Percentiles rank a stretch among this genome's conserved stretches.
phyloP scores from a whole-genome alignment of 768 basidiomycete genomes.

The Epithele typhae region DNA sequence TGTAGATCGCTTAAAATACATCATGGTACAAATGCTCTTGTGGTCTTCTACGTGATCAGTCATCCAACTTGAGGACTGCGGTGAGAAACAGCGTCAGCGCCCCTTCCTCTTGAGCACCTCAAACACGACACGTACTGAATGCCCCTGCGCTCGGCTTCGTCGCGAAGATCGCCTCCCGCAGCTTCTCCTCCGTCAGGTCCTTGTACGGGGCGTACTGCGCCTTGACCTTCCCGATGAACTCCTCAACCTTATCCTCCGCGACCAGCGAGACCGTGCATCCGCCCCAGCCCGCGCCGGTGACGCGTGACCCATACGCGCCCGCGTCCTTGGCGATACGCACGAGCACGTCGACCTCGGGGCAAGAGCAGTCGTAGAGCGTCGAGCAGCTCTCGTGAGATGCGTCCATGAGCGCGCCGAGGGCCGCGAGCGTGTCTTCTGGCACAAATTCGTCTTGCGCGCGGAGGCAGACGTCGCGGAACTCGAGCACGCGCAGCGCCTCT shows the following conservation, averaged over 20 bases:
- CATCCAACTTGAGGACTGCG: too few relatives aligned
- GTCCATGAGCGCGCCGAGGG: conserved; percentile 73
- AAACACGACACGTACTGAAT: conserved; percentile 66
- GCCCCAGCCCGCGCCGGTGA: conserved; percentile 94
- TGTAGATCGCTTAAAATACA: too few relatives aligned
- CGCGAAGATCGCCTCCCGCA: conserved; percentile 72
- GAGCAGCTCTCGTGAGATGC: conserved; percentile 71
- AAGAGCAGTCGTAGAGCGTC: conserved; percentile 72
- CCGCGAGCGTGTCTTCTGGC: conserved; percentile 31
- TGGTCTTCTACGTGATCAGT: too few relatives aligned
- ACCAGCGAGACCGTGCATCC: conserved; percentile 86
- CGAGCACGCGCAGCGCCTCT: conserved; percentile 77
- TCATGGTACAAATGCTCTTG: too few relatives aligned
- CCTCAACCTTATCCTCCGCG: conserved; percentile 52
- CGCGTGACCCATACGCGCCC: conserved; percentile 76
- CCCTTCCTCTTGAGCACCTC: too few relatives aligned
- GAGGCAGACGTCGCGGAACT: conserved; percentile 69
- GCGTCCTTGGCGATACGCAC: conserved; percentile 57
- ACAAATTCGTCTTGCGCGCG: conserved; percentile 15
- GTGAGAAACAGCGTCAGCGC: too few relatives aligned
- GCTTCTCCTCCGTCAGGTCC: conserved; percentile 48
- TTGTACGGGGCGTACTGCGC: conserved; percentile 62
- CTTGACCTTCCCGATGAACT: conserved; percentile 60
- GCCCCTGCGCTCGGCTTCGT: conserved; percentile 82
- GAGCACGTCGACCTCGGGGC: conserved; percentile 72